phyloP scores from a whole-genome alignment of 441 rosid genomes.

The Erodium texanum region DNA sequence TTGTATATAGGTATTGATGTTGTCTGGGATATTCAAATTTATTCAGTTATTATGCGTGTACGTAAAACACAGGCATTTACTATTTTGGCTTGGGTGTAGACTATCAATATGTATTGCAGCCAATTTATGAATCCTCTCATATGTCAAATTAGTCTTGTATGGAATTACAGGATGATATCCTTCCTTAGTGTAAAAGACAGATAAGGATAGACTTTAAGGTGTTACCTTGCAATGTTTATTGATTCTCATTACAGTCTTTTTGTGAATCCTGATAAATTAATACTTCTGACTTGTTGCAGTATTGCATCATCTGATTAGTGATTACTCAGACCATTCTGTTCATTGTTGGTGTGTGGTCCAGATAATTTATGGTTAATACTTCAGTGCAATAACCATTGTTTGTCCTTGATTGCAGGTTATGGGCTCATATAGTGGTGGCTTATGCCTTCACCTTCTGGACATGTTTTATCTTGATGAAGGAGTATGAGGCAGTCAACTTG shows the following conservation, averaged over 20 bases:
- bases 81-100: neutral
- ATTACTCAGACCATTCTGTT: neutral
- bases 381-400: constrained; percentile 8
- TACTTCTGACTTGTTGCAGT: neutral
- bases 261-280: neutral
- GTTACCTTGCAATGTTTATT: neutral
- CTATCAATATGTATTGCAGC: neutral
- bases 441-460: constrained; percentile 93
- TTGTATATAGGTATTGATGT: neutral
- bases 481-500: constrained; percentile 64
- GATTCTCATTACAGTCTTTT: neutral
- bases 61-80: neutral
- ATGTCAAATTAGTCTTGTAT: neutral
- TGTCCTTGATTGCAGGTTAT: constrained; percentile 42
- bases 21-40: neutral
- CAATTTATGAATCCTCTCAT: neutral
- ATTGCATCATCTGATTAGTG: neutral
- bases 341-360: neutral
- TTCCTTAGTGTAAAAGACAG: neutral
- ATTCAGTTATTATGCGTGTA: neutral
- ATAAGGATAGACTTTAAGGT: neutral
- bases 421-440: constrained; percentile 74
- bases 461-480: constrained; percentile 60
- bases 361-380: neutral
- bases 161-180: no score